These are phyloP conservation scores for Blastobotrys terrestris DNA, from an alignment of 805 yeast species.

Conservation along the genomic window DNA sequence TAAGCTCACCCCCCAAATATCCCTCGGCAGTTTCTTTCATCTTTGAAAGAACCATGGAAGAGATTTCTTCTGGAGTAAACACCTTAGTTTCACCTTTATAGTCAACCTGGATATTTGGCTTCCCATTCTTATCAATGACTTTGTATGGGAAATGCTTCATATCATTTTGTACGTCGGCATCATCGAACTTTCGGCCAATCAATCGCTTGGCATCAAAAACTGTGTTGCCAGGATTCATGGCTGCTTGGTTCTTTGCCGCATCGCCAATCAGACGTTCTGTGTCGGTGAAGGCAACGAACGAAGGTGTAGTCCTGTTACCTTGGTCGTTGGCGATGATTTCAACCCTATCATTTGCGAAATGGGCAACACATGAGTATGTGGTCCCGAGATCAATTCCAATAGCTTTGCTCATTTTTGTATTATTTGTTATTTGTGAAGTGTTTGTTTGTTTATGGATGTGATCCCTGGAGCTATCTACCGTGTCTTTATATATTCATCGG, in stretches of 20 bases:
- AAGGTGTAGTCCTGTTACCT: constrained; percentile 98
- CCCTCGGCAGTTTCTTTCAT: constrained; percentile 94
- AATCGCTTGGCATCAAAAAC: constrained; percentile 94
- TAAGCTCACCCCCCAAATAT: constrained; percentile 75
- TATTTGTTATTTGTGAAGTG: neutral
- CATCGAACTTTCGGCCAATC: constrained; percentile 78
- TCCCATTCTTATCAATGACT: constrained; percentile 69
- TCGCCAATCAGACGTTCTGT: constrained; percentile 94
- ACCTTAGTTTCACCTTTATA: constrained; percentile 80
- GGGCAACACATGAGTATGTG: constrained; percentile 96
- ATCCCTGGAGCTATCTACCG: constrained; percentile 93
- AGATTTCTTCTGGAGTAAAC: constrained; percentile 91
- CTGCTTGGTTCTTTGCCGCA: constrained; percentile 98
- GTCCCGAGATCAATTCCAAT: constrained; percentile 92
- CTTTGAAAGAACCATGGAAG: constrained; percentile 85
- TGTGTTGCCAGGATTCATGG: constrained; percentile 90
- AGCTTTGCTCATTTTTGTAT: constrained; percentile 46
- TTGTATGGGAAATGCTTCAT: constrained; percentile 86
- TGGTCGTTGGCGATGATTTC: constrained; percentile 96
- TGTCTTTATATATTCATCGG: constrained; percentile 34
- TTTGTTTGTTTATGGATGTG: constrained; percentile 47
- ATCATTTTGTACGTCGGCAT: constrained; percentile 72
- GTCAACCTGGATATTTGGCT: constrained; percentile 83
- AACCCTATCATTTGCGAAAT: constrained; percentile 75
- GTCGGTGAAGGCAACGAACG: constrained; percentile 94